A percentile compares a stretch with the other conserved stretches of the same genome.
phyloP scores from a whole-genome alignment of 106 monocot genomes.

The Amphibolis antarctica region DNA sequence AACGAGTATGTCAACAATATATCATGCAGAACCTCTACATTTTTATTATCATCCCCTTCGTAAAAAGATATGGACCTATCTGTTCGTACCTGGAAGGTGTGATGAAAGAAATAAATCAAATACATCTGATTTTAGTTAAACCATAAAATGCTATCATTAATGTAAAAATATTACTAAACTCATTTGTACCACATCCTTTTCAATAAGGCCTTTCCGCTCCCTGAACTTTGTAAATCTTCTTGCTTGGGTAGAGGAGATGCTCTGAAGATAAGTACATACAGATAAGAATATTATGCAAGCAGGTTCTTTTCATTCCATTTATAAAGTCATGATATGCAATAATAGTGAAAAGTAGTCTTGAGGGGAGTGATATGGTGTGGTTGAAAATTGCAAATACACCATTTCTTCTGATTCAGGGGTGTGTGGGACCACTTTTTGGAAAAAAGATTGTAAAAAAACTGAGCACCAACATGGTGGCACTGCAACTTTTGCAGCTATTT shows the following conservation, averaged over 20 bases:
- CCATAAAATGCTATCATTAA: not conserved
- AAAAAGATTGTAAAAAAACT: too few relatives aligned
- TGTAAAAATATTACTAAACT: not conserved
- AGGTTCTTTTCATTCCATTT: not conserved
- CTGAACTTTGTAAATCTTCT: conserved; percentile 94
- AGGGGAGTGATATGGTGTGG: too few relatives aligned
- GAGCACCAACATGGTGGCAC: too few relatives aligned
- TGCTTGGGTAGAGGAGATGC: conserved; percentile 70
- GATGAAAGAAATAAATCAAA: conserved; percentile 4
- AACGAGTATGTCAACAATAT: conserved; percentile 97
- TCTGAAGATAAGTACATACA: conserved; percentile 37
- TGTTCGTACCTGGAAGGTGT: conserved; percentile 68
- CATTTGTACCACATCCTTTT: conserved; percentile 87
- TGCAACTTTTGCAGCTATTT: too few relatives aligned
- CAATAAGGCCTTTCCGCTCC: conserved; percentile 87
- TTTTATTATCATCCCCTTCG: conserved; percentile 93
- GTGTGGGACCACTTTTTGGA: too few relatives aligned
- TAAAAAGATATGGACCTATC: conserved; percentile 77
- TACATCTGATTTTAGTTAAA: not conserved
- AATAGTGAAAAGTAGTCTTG: too few relatives aligned
- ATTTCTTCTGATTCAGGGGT: too few relatives aligned
- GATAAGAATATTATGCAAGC: not conserved
- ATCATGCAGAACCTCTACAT: conserved; percentile 61
- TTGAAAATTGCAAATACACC: too few relatives aligned
- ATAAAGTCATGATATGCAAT: not conserved